phyloP scores from a whole-genome alignment of 1,139 yeast genomes.

The Candida neerlandica region DNA sequence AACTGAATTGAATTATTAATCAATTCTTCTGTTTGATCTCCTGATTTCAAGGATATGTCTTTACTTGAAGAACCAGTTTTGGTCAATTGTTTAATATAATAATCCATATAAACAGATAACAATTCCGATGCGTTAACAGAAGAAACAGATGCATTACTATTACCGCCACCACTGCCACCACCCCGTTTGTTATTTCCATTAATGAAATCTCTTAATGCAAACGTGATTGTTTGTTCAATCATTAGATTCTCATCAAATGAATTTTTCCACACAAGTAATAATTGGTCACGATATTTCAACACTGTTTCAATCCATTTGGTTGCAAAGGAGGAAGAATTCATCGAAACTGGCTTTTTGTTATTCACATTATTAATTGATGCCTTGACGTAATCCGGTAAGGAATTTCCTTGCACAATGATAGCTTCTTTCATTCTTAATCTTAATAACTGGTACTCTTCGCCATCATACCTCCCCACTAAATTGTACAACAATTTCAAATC shows the following conservation, averaged over 20 bases:
- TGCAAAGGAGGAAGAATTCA: constrained; percentile 53
- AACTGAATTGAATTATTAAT: constrained; percentile 60
- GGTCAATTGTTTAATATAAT: constrained; percentile 60
- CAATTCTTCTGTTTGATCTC: constrained; percentile 56
- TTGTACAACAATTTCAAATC: constrained; percentile 48
- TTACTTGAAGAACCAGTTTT: constrained; percentile 32
- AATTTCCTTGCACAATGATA: constrained; percentile 44
- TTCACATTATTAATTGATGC: constrained; percentile 18
- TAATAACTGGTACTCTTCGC: constrained; percentile 48
- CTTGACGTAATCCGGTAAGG: constrained; percentile 32
- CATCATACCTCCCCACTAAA: constrained; percentile 59
- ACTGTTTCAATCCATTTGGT: constrained; percentile 70
- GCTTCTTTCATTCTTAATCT: constrained; percentile 51
- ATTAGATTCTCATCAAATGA: constrained; percentile 54
- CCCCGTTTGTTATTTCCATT: constrained; percentile 34
- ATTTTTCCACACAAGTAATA: constrained; percentile 46
- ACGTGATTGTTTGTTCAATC: constrained; percentile 58
- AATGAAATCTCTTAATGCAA: constrained; percentile 64
- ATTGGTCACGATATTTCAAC: constrained; percentile 55
- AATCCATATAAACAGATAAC: constrained; percentile 76
- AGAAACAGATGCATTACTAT: background rate
- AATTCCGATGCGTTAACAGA: constrained; percentile 65
- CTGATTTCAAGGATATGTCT: constrained; percentile 35
- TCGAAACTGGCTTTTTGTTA: constrained; percentile 13
- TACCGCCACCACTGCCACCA: background rate